Percentiles rank a stretch among this genome's conserved stretches.
These are phyloP conservation scores for Cucumis cinereus DNA, from an alignment of 306 rosid genomes.

Conservation along the genomic window DNA sequence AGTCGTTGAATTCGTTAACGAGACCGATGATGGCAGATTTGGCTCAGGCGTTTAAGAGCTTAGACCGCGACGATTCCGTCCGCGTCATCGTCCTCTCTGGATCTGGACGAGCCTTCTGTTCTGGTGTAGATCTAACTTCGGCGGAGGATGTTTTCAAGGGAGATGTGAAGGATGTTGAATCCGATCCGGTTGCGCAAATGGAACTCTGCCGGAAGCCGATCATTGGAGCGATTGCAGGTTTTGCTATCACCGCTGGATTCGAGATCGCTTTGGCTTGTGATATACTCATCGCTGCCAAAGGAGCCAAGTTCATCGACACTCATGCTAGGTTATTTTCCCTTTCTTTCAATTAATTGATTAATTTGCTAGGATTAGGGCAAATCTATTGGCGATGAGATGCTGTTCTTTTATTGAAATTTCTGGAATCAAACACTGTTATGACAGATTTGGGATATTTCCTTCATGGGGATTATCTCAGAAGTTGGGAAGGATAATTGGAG, in stretches of 20 bases:
- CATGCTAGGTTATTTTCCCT: conserved; percentile 52
- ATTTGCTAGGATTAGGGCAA: neutral
- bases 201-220: conserved; percentile 75
- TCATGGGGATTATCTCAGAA: conserved; percentile 97
- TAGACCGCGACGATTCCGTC: conserved; percentile 47
- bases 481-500: conserved; percentile 64
- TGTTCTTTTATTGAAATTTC: neutral
- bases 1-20: conserved; percentile 66
- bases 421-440: neutral
- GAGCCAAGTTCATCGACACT: conserved; percentile 72
- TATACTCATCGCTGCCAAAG: conserved; percentile 57
- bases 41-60: conserved; percentile 50
- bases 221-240: conserved; percentile 72
- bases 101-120: conserved; percentile 78
- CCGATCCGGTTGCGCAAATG: conserved; percentile 66
- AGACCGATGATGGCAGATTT: conserved; percentile 59
- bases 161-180: conserved; percentile 67
- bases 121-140: conserved; percentile 74
- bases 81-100: conserved; percentile 67
- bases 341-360: too few species aligned
- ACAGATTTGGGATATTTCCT: conserved; percentile 92
- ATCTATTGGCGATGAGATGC: neutral
- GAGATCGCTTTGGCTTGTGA: conserved; percentile 90
- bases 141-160: conserved; percentile 93
- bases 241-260: conserved; percentile 89